Conservation (phyloP, 495 filamentous ascomycete species). For the Neurospora sp. region DNA sequence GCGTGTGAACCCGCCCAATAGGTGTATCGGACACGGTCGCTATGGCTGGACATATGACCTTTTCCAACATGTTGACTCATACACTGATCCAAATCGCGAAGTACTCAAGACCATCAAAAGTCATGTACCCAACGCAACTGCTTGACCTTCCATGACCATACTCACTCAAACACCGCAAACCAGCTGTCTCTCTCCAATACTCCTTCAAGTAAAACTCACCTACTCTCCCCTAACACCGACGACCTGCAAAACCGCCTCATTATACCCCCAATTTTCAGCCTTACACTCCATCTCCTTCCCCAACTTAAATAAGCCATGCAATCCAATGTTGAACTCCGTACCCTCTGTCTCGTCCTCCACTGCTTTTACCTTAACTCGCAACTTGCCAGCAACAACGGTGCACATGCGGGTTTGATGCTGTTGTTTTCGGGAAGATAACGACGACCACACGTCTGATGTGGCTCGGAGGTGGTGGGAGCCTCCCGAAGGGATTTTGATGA, state of each 20-base stretch:
- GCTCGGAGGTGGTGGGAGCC: neutral
- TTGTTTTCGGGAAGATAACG: neutral
- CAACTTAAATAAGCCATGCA: neutral
- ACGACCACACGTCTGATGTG: neutral
- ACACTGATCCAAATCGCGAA: neutral
- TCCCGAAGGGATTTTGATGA: neutral
- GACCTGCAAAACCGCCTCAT: neutral
- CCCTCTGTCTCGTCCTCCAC: neutral
- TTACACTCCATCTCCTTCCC: neutral
- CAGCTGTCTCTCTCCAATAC: too few relatives aligned
- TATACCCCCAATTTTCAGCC: neutral
- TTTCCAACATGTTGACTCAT: neutral
- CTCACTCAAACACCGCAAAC: too few relatives aligned
- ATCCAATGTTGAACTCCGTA: neutral
- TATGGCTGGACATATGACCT: neutral
- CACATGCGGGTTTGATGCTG: neutral
- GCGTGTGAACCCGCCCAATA: too few relatives aligned
- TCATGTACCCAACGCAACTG: too few relatives aligned
- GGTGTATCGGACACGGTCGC: neutral
- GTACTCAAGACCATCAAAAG: neutral
- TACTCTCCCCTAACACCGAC: neutral
- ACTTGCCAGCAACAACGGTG: neutral
- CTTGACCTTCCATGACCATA: too few relatives aligned
- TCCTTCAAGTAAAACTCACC: neutral
- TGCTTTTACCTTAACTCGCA: neutral